phyloP scores from a whole-genome alignment of 2,329 filamentous ascomycete genomes.

The Hypomyces perniciosus region DNA sequence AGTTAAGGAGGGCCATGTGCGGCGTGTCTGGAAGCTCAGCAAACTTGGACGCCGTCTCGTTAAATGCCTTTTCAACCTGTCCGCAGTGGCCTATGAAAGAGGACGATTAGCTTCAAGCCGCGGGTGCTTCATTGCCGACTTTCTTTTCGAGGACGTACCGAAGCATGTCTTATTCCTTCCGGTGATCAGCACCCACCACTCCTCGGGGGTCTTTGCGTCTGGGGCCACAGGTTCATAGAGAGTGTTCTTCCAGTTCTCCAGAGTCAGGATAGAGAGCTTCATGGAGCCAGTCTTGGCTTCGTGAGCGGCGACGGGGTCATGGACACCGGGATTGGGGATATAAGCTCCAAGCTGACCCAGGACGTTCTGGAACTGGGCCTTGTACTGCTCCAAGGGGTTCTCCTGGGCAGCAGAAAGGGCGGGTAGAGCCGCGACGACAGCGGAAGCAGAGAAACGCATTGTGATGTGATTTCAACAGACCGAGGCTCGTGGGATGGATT shows the following conservation, averaged over 20 bases:
- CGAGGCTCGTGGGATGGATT: not conserved
- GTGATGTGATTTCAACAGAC: constrained; percentile 17
- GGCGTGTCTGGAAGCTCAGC: constrained; percentile 56
- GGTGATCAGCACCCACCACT: constrained; percentile 70
- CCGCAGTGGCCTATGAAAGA: constrained; percentile 54
- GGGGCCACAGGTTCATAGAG: constrained; percentile 57
- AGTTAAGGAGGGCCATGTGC: constrained; percentile 65
- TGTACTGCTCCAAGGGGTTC: constrained; percentile 49
- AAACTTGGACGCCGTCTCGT: constrained; percentile 60
- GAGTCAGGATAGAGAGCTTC: constrained; percentile 49
- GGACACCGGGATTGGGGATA: constrained; percentile 42
- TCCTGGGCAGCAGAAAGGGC: constrained; percentile 49
- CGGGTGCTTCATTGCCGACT: not conserved
- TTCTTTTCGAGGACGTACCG: constrained; percentile 36
- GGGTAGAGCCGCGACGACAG: constrained; percentile 49
- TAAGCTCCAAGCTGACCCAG: constrained; percentile 53
- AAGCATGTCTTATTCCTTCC: constrained; percentile 76
- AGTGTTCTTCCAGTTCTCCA: constrained; percentile 65
- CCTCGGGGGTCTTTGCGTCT: constrained; percentile 57
- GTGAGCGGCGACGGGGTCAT: constrained; percentile 36
- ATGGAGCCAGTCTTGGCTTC: constrained; percentile 35
- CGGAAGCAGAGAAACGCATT: constrained; percentile 53
- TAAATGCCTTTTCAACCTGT: constrained; percentile 58
- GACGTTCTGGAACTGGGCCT: constrained; percentile 58
- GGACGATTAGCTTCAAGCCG: constrained; percentile 15